Percentiles rank a stretch among this genome's conserved stretches.
Evolutionary conservation across 345 rosid genomes (phyloP).

Genomic region (Barbarea vulgaris): DNA sequence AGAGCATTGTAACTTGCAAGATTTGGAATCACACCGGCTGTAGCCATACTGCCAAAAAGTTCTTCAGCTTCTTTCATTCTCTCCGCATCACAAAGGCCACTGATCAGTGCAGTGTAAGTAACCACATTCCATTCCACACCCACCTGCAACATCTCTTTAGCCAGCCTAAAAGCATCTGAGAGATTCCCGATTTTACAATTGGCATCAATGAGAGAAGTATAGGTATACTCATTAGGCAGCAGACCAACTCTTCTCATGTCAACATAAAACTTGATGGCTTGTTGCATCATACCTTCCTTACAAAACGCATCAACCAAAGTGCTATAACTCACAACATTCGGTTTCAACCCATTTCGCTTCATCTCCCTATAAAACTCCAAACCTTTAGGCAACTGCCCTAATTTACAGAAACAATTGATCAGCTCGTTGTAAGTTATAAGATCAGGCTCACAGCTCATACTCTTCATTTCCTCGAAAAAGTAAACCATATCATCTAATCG

Average conservation of each 20-base stretch:
- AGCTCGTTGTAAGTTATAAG: slow-evolving; percentile 61
- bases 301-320: slow-evolving; percentile 70
- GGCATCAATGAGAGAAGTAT: slow-evolving; percentile 71
- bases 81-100: slow-evolving; percentile 64
- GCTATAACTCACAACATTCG: slow-evolving; percentile 68
- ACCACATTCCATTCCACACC: slow-evolving; percentile 55
- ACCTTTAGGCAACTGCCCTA: slow-evolving; percentile 46
- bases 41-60: slow-evolving; percentile 48
- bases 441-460: slow-evolving; percentile 53
- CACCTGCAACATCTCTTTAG: slow-evolving; percentile 58
- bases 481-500: slow-evolving; percentile 49
- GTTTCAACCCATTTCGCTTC: slow-evolving; percentile 54
- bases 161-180: slow-evolving; percentile 59
- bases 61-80: slow-evolving; percentile 61
- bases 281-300: slow-evolving; percentile 71
- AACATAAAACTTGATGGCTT: slow-evolving; percentile 58
- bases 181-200: slow-evolving; percentile 58
- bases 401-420: slow-evolving; percentile 68
- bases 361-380: slow-evolving; percentile 57
- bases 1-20: slow-evolving; percentile 57
- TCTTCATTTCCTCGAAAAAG: slow-evolving; percentile 63
- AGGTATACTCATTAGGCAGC: slow-evolving; percentile 69
- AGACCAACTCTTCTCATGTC: slow-evolving; percentile 71
- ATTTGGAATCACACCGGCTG: slow-evolving; percentile 55
- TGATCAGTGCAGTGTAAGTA: slow-evolving; percentile 58